These are phyloP conservation scores for Mycosphaerella sp. DNA, from an alignment of 2,329 filamentous ascomycete species.

Conservation along the genomic window DNA sequence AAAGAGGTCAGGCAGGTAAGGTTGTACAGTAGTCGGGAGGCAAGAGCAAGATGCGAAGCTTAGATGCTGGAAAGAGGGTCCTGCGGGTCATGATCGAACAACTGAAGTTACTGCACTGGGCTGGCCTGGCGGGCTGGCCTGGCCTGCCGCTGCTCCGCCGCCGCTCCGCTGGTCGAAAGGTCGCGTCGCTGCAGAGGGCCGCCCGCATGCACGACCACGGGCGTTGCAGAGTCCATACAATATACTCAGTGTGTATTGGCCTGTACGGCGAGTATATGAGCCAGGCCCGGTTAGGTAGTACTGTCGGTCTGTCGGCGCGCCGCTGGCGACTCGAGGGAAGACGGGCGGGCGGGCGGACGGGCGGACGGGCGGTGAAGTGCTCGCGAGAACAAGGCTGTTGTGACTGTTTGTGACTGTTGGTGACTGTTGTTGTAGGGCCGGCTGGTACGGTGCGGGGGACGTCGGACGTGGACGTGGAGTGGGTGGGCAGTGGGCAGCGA, in stretches of 20 bases:
- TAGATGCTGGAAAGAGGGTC: not conserved
- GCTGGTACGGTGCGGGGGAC: no score
- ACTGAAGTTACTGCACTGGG: not conserved
- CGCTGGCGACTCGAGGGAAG: not conserved
- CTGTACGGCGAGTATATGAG: no score
- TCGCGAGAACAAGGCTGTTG: not conserved
- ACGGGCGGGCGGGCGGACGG: not conserved
- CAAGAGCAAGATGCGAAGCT: not conserved
- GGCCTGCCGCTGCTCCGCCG: no score
- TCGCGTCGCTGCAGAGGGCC: not conserved
- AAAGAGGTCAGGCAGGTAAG: not conserved
- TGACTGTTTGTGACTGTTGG: no score
- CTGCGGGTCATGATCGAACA: constrained; percentile 1
- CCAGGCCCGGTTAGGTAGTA: no score
- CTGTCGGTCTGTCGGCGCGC: no score
- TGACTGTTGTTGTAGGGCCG: no score
- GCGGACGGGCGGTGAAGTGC: not conserved
- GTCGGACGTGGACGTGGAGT: no score
- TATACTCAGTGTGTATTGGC: no score
- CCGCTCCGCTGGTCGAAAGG: not conserved
- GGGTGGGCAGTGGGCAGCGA: no score
- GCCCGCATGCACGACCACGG: not conserved
- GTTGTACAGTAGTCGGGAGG: no score
- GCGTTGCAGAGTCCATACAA: not conserved
- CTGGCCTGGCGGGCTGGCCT: no score